Percentiles rank a stretch among this genome's conserved stretches.
phyloP scores from a whole-genome alignment of 208 protist species.

The Wallacemonas sp. region DNA sequence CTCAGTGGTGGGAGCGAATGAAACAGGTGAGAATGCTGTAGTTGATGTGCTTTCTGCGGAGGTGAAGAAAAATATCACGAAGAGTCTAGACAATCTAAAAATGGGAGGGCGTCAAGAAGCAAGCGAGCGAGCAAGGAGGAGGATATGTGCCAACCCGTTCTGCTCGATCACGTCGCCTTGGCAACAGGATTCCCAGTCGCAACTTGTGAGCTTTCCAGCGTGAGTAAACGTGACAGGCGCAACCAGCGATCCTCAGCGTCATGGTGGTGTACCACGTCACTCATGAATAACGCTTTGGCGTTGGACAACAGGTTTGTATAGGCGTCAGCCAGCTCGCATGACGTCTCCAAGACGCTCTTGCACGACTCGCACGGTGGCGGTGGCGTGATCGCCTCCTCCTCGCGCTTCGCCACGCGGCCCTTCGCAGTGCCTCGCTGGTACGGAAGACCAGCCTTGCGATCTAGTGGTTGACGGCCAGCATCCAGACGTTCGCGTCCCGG shows the following conservation, averaged over 20 bases:
- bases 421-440: background rate
- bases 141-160: too few relatives aligned
- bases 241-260: slow-evolving; percentile 63
- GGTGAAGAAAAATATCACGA: too few relatives aligned
- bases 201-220: too few relatives aligned
- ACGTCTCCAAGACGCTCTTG: slow-evolving; percentile 17
- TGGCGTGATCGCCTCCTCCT: background rate
- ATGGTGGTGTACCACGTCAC: slow-evolving; percentile 69
- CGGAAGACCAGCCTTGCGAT: background rate
- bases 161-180: too few relatives aligned
- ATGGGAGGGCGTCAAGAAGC: too few relatives aligned
- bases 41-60: too few relatives aligned
- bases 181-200: too few relatives aligned
- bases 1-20: too few relatives aligned
- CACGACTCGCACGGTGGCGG: slow-evolving; percentile 27
- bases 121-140: too few relatives aligned
- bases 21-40: too few relatives aligned
- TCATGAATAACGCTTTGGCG: slow-evolving; percentile 49
- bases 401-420: too few relatives aligned
- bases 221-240: slow-evolving; percentile 50
- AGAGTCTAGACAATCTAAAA: too few relatives aligned
- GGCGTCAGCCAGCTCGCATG: slow-evolving; percentile 22
- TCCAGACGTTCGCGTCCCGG: slow-evolving; percentile 1
- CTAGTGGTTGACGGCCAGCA: background rate
- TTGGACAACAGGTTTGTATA: slow-evolving; percentile 40